Evolutionary conservation across 306 rosid genomes (phyloP).

Genomic region (Quillaja saponaria): DNA sequence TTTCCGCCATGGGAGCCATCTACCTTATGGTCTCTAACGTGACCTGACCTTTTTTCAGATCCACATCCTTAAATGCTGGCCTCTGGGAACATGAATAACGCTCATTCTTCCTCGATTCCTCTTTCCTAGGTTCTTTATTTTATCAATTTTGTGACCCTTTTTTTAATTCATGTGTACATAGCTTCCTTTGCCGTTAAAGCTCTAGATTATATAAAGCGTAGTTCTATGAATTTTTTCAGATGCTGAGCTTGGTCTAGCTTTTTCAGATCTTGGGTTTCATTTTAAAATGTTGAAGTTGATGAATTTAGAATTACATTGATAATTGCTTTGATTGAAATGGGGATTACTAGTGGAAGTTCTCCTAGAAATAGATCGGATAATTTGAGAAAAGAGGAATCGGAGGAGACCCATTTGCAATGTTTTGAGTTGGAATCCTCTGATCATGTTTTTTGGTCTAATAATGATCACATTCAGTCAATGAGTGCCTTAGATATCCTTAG

Average conservation of each 20-base stretch:
- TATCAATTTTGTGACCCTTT: slow-evolving; percentile 33
- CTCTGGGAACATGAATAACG: not conserved
- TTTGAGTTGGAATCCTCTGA: slow-evolving; percentile 46
- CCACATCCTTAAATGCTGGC: slow-evolving; percentile 1
- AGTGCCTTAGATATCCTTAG: slow-evolving; percentile 86
- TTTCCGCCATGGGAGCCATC: slow-evolving; percentile 29
- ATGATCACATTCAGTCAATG: slow-evolving; percentile 57
- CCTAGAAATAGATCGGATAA: slow-evolving; percentile 57
- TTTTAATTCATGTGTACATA: slow-evolving; percentile 20
- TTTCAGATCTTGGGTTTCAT: slow-evolving; percentile 35
- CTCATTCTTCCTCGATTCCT: not conserved
- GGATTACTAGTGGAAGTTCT: slow-evolving; percentile 51
- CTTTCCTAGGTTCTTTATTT: slow-evolving; percentile 27
- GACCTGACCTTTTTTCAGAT: slow-evolving; percentile 5
- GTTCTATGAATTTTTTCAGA: slow-evolving; percentile 23
- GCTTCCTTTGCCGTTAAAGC: slow-evolving; percentile 11
- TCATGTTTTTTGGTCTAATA: slow-evolving; percentile 23
- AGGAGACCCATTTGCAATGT: slow-evolving; percentile 39
- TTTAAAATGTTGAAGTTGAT: slow-evolving; percentile 15
- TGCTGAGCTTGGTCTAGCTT: slow-evolving; percentile 26
- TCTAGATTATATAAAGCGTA: not conserved
- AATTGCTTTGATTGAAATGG: slow-evolving; percentile 43
- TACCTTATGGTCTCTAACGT: slow-evolving; percentile 14
- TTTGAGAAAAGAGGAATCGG: slow-evolving; percentile 54
- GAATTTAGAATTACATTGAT: slow-evolving; percentile 21